phyloP scores from a whole-genome alignment of 805 yeast genomes.

The Isabelozyma gotoi region DNA sequence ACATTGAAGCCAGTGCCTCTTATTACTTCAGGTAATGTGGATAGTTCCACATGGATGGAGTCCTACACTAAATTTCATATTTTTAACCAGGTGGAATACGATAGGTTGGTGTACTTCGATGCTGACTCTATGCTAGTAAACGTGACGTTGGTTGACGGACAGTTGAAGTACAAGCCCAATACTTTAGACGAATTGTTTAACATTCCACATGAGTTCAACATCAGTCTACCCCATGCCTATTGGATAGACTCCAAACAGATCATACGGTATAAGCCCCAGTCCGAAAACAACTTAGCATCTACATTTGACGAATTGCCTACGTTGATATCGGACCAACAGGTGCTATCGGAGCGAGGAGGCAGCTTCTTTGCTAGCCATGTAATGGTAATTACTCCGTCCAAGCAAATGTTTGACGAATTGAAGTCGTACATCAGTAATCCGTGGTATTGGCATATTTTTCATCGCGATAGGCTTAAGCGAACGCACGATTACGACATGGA shows the following conservation, averaged over 20 bases:
- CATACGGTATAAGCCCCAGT: not conserved
- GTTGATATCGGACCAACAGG: conserved; percentile 11
- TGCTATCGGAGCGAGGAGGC: not conserved
- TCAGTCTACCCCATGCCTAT: conserved; percentile 36
- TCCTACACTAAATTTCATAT: conserved; percentile 57
- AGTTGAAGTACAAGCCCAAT: conserved; percentile 1
- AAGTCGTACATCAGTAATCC: conserved; percentile 25
- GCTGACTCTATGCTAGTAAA: conserved; percentile 47
- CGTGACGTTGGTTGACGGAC: not conserved
- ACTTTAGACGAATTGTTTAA: conserved; percentile 33
- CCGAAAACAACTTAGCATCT: not conserved
- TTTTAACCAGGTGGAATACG: conserved; percentile 49
- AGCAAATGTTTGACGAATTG: conserved; percentile 19
- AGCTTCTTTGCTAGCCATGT: conserved; percentile 44
- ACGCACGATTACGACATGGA: conserved; percentile 56
- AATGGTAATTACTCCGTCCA: conserved; percentile 60
- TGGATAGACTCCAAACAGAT: conserved; percentile 23
- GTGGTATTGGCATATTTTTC: conserved; percentile 24
- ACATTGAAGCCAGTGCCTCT: conserved; percentile 23
- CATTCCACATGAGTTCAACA: conserved; percentile 20
- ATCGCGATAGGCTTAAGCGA: conserved; percentile 18
- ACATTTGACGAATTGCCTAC: conserved; percentile 15
- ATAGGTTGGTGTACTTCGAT: conserved; percentile 57
- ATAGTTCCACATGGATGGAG: conserved; percentile 41
- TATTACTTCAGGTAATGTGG: conserved; percentile 10